These are phyloP conservation scores for Albatrellus ellisii DNA, from an alignment of 768 basidiomycete genomes.

Conservation along the genomic window DNA sequence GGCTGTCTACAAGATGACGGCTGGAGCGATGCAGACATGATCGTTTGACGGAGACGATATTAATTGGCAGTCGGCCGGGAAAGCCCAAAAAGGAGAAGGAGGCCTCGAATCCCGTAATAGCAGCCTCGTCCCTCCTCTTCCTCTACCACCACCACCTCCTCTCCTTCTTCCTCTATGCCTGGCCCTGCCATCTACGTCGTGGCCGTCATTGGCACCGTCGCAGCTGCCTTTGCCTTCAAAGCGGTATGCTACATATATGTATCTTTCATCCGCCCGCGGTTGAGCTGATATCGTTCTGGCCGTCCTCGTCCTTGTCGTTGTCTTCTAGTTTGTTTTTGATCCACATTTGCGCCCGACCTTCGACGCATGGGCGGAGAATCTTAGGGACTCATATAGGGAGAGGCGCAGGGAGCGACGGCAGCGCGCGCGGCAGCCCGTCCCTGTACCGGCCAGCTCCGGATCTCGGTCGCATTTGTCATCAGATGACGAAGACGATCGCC, in stretches of 20 bases:
- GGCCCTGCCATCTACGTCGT: constrained; percentile 12
- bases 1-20: too few relatives aligned
- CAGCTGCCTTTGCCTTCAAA: constrained; percentile 9
- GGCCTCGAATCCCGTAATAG: neutral
- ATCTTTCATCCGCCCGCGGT: too few relatives aligned
- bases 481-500: constrained; percentile 2
- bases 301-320: too few relatives aligned
- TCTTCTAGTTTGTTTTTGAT: constrained; percentile 10
- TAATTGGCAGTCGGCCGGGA: too few relatives aligned
- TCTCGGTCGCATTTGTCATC: neutral
- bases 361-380: constrained; percentile 7
- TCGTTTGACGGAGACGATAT: too few relatives aligned
- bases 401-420: too few relatives aligned
- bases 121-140: neutral
- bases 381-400: neutral
- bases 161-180: constrained; percentile 5
- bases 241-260: too few relatives aligned
- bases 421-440: constrained; percentile 3
- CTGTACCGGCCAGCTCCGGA: neutral
- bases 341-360: constrained; percentile 10
- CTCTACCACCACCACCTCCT: neutral
- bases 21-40: too few relatives aligned
- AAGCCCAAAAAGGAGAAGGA: too few relatives aligned
- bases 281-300: too few relatives aligned
- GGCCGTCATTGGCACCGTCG: constrained; percentile 9